Conservation (phyloP, 805 yeast genomes). For the Komagataella pseudopastoris region DNA sequence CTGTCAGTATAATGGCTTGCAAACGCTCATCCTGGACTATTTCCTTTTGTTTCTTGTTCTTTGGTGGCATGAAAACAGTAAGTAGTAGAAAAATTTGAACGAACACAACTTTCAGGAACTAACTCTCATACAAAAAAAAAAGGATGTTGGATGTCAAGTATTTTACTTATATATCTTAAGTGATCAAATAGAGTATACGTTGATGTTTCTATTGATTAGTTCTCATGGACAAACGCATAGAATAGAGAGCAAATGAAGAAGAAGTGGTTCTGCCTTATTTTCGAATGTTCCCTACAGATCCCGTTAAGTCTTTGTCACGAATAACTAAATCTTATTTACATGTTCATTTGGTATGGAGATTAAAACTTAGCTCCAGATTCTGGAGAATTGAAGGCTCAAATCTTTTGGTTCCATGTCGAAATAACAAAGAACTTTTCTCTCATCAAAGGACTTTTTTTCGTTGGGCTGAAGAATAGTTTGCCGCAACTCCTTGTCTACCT, state of each 20-base stretch:
- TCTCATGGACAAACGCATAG: too few species aligned
- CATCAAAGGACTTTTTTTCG: background rate
- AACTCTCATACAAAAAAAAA: background rate
- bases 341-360: too few species aligned
- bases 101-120: background rate
- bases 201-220: too few species aligned
- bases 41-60: slow-evolving; percentile 38
- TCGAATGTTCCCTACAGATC: too few species aligned
- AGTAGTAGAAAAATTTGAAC: background rate
- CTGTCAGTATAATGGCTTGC: slow-evolving; percentile 92
- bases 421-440: background rate
- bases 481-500: slow-evolving; percentile 20
- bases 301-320: too few species aligned
- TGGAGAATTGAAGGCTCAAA: background rate
- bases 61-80: slow-evolving; percentile 25
- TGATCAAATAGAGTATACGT: too few species aligned
- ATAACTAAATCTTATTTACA: too few species aligned
- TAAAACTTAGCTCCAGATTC: background rate
- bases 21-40: slow-evolving; percentile 57
- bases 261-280: too few species aligned
- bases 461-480: background rate
- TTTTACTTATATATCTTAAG: too few species aligned
- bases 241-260: too few species aligned
- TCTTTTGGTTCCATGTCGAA: background rate
- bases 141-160: background rate